Percentiles rank a stretch among this genome's conserved stretches.
Conservation (phyloP, 495 filamentous ascomycete species). For the Opeltia flavorubescens region DNA sequence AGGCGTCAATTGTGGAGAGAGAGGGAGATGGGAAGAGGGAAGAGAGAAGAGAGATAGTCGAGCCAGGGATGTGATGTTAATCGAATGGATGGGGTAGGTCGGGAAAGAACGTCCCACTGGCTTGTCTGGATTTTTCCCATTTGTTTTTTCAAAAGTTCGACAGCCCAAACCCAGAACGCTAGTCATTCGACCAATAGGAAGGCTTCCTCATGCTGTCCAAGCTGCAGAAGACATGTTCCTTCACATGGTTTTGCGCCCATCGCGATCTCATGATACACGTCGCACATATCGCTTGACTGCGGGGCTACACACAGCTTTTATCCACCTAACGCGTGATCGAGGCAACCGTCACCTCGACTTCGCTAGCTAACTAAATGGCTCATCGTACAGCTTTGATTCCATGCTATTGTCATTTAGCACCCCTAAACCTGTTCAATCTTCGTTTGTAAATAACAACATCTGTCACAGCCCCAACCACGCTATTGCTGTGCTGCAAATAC, state of each 20-base stretch:
- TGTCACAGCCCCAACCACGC: not conserved
- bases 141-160: too few species aligned
- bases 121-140: too few species aligned
- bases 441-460: not conserved
- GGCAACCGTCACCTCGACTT: too few species aligned
- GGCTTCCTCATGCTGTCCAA: not conserved
- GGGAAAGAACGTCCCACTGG: not conserved
- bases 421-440: not conserved
- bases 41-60: not conserved
- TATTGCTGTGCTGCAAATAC: conserved; percentile 43
- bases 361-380: too few species aligned
- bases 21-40: not conserved
- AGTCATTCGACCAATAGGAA: not conserved
- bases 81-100: not conserved
- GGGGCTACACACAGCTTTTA: too few species aligned
- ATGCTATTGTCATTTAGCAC: not conserved
- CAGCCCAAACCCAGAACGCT: too few species aligned
- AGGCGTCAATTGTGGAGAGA: too few species aligned
- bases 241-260: not conserved
- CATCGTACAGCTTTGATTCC: too few species aligned
- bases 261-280: not conserved
- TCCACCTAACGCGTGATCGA: too few species aligned
- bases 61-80: not conserved
- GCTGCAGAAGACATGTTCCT: not conserved
- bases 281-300: too few species aligned